A percentile compares a stretch with the other conserved stretches of the same genome.
These are phyloP conservation scores for Geosmithia flava DNA, from an alignment of 2,329 filamentous ascomycete species.

Conservation along the genomic window DNA sequence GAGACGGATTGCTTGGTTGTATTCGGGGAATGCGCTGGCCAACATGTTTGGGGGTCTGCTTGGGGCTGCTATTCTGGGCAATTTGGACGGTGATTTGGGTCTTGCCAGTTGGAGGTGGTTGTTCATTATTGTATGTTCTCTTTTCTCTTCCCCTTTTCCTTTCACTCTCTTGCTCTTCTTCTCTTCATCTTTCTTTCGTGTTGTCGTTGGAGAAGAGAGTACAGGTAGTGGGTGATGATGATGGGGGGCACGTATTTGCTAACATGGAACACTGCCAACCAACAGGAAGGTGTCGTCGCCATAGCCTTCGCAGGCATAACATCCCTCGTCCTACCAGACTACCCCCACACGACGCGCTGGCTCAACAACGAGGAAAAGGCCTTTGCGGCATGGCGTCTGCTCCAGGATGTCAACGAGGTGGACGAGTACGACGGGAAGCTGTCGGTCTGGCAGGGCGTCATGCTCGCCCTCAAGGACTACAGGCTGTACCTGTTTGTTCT, in stretches of 20 bases:
- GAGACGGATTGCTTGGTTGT: conserved; percentile 43
- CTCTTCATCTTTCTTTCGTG: neutral
- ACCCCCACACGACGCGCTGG: conserved; percentile 40
- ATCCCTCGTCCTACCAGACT: conserved; percentile 33
- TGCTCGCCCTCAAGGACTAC: conserved; percentile 33
- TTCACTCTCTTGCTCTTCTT: conserved; percentile 27
- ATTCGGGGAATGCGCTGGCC: conserved; percentile 43
- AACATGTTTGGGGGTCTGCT: conserved; percentile 39
- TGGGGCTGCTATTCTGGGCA: conserved; percentile 33
- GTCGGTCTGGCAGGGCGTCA: conserved; percentile 29
- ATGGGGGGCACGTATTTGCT: too few species aligned
- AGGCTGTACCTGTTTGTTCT: conserved; percentile 40
- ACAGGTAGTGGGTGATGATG: too few species aligned
- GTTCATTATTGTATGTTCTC: conserved; percentile 42
- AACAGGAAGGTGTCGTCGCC: conserved; percentile 25
- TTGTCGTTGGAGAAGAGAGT: too few species aligned
- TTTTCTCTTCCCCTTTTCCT: conserved; percentile 11
- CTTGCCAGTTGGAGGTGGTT: conserved; percentile 53
- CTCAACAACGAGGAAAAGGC: conserved; percentile 34
- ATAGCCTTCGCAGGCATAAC: conserved; percentile 21
- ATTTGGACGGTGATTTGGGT: conserved; percentile 32
- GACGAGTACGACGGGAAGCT: conserved; percentile 21
- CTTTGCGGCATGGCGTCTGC: conserved; percentile 38
- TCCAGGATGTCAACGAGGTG: conserved; percentile 32
- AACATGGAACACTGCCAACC: too few species aligned